phyloP scores from a whole-genome alignment of 208 protist genomes.

The Acanthamoeba rhysodes region DNA sequence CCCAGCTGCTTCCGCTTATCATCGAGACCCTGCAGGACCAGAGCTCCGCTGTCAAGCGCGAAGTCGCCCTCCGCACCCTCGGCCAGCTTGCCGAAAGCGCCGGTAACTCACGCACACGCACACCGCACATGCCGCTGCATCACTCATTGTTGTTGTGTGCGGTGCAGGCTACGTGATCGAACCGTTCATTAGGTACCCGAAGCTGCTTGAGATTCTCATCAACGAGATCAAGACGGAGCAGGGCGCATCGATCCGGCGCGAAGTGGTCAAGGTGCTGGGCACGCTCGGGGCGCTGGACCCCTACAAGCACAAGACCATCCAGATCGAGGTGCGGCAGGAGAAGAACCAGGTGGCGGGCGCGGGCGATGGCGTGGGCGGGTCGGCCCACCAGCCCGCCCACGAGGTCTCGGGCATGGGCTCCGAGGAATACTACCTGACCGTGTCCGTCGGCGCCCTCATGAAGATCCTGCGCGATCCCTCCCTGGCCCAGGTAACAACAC shows the following conservation, averaged over 20 bases:
- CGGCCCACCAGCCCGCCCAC: background rate
- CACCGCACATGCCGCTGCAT: too few relatives aligned
- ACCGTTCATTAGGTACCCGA: constrained; percentile 90
- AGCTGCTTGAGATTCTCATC: constrained; percentile 91
- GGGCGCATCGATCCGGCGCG: constrained; percentile 86
- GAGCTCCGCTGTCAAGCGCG: constrained; percentile 85
- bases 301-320: constrained; percentile 88
- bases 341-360: constrained; percentile 52
- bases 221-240: constrained; percentile 90
- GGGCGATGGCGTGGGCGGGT: background rate
- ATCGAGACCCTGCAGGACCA: constrained; percentile 93
- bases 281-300: constrained; percentile 95
- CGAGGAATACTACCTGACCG: constrained; percentile 93
- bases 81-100: constrained; percentile 86
- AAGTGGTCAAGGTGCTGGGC: constrained; percentile 93
- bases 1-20: constrained; percentile 91
- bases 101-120: background rate
- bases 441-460: constrained; percentile 92
- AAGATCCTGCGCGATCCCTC: constrained; percentile 91
- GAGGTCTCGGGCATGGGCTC: background rate
- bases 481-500: constrained; percentile 74
- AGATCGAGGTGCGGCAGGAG: constrained; percentile 61
- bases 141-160: too few relatives aligned
- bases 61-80: constrained; percentile 88
- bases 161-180: constrained; percentile 86